Base-by-base conservation (phyloP, 768 basidiomycete genomes). In the Arthromyces matolae region DNA sequence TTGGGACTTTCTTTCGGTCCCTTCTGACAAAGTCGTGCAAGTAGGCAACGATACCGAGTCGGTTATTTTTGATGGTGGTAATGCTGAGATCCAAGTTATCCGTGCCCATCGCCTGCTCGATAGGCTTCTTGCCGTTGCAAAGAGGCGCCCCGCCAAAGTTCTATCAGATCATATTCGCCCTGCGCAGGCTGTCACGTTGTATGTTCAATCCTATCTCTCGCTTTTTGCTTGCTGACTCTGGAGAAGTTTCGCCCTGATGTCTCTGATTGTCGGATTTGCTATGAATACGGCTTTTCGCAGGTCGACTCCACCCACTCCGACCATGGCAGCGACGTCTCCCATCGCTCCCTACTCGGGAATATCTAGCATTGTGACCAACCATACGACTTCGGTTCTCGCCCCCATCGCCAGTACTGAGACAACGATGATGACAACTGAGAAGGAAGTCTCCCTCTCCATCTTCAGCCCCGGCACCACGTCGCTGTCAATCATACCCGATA, bases 111-210 rank as follows among this genome's bases (percentile, higher is more conserved):
- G 70, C 34, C 70, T 72, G 22, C 67, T 85, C 31, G 72, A 72
- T 36, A 71, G 68, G 25, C 61, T 81, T 25, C 65, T 74, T 45
- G 63, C 65, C 0, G 55, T 61, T 32, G 60, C 57, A 16, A 69
- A 66, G 65, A 73, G 73, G 54, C 68, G 65, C 23, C 57, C 60
- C 14, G 33, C 52, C 27, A 76, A 68, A 60, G 61, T 66, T 37
- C 50, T 71, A 22, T 65, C 66, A 25, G 73, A 70, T 35, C 71
- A 74, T 49, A 63, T 76, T n/a, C 71, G 69, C 41, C 71, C 81
- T 20, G 69, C 75, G 38, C 79, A 83, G 57, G 73, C 84, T 28
- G 70, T 83, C 39, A 85, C 83, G 18, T 67, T 89, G 86, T 88
- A 70, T n/a, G 82, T 65, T 40, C 27, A 33, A 44, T 45, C 33